Percentiles rank a stretch among this genome's conserved stretches.
Conservation (phyloP, 257 asterid genomes). For the Solanum ahanhuiri region DNA sequence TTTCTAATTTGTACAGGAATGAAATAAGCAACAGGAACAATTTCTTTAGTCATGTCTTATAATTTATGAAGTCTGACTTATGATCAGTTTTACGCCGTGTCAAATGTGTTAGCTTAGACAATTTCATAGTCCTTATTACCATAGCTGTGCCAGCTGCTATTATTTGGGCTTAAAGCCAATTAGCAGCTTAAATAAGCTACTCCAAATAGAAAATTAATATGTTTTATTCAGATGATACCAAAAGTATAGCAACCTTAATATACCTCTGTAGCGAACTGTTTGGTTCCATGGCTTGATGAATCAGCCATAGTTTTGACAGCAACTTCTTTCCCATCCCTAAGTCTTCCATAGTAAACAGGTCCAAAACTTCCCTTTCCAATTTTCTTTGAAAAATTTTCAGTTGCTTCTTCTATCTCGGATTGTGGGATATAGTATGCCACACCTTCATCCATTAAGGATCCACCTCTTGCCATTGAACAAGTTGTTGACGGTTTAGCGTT, state of each 20-base stretch:
- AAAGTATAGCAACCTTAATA: background rate
- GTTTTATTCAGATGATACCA: background rate
- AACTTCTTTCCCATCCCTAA: conserved; percentile 83
- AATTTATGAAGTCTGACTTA: background rate
- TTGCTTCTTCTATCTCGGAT: conserved; percentile 72
- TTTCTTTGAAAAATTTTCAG: conserved; percentile 48
- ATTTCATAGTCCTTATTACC: background rate
- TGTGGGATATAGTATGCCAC: conserved; percentile 77
- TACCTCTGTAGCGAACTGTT: conserved; percentile 92
- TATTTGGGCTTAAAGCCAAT: background rate
- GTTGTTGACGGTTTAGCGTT: conserved; percentile 40
- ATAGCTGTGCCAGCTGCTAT: background rate
- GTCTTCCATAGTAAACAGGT: conserved; percentile 84
- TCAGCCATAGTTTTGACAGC: conserved; percentile 98
- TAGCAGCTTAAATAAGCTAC: background rate
- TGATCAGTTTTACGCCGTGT: background rate
- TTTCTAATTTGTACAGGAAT: background rate
- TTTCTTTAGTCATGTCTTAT: background rate
- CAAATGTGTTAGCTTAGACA: background rate
- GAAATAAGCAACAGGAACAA: background rate
- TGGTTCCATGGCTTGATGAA: conserved; percentile 84
- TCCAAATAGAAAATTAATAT: background rate
- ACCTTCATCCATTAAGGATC: conserved; percentile 78
- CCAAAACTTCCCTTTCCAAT: conserved; percentile 98
- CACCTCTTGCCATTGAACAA: conserved; percentile 53